Evolutionary conservation across 768 basidiomycete species (phyloP).

Genomic region (Postia placenta): DNA sequence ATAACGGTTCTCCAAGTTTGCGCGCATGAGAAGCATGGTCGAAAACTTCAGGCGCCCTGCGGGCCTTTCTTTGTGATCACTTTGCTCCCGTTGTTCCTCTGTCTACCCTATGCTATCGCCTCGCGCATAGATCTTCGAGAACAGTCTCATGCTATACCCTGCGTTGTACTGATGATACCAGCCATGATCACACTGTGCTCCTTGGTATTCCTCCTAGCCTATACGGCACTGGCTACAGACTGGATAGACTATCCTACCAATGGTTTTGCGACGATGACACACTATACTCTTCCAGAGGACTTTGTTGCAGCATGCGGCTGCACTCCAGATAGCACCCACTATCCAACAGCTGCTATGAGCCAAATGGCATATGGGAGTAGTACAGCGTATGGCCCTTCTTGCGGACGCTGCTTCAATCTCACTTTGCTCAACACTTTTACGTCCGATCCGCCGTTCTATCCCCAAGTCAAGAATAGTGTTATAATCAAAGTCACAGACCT

Average conservation of each 20-base stretch:
- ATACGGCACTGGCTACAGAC: slow-evolving; percentile 18
- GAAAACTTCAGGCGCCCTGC: no score
- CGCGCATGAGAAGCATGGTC: no score
- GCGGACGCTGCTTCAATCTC: slow-evolving; percentile 76
- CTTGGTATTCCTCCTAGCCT: background rate
- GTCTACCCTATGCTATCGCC: no score
- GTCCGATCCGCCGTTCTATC: slow-evolving; percentile 64
- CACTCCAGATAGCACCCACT: slow-evolving; percentile 43
- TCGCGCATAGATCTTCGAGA: no score
- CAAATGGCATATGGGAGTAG: slow-evolving; percentile 79
- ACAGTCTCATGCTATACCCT: slow-evolving; percentile 1
- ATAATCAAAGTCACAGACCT: slow-evolving; percentile 78
- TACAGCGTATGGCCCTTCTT: slow-evolving; percentile 62
- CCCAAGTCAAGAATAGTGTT: slow-evolving; percentile 46
- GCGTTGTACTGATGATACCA: background rate
- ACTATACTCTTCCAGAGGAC: slow-evolving; percentile 50
- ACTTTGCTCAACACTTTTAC: slow-evolving; percentile 66
- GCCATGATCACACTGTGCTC: background rate
- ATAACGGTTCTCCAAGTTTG: no score
- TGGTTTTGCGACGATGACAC: slow-evolving; percentile 74
- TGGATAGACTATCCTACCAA: slow-evolving; percentile 63
- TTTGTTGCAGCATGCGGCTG: slow-evolving; percentile 77
- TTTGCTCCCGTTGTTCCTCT: no score
- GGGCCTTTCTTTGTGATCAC: no score
- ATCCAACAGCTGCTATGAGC: slow-evolving; percentile 75